These are phyloP conservation scores for Diddensiella caesifluorescens DNA, from an alignment of 805 yeast species.

Conservation along the genomic window DNA sequence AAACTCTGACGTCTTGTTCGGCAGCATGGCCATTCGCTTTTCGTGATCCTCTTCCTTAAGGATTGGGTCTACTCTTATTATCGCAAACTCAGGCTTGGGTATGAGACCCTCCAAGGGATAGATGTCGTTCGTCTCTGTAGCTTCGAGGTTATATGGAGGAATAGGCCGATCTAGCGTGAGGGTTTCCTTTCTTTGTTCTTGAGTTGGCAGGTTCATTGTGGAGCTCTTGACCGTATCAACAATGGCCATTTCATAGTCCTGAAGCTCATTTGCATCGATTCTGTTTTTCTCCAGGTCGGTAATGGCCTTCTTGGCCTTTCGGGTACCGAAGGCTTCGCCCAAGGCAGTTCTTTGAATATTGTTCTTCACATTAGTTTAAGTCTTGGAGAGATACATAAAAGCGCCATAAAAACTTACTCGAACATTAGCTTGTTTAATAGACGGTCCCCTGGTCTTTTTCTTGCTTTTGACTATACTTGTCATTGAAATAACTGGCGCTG, in stretches of 20 bases:
- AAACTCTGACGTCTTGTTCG: constrained; percentile 54
- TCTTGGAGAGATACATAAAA: too few species aligned
- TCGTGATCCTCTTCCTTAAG: constrained; percentile 45
- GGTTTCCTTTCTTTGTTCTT: constrained; percentile 51
- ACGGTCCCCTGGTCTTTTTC: constrained; percentile 55
- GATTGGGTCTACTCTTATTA: constrained; percentile 59
- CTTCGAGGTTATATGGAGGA: constrained; percentile 69
- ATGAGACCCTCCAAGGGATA: constrained; percentile 67
- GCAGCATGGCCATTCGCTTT: constrained; percentile 53
- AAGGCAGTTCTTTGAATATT: constrained; percentile 69
- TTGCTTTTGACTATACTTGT: constrained; percentile 58
- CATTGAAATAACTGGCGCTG: constrained; percentile 58
- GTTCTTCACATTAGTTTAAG: too few species aligned
- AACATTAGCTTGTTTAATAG: constrained; percentile 50
- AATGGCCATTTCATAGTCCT: constrained; percentile 69
- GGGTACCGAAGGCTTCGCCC: constrained; percentile 97
- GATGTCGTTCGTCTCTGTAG: constrained; percentile 77
- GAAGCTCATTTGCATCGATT: constrained; percentile 78
- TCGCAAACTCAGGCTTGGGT: constrained; percentile 57
- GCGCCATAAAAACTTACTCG: constrained; percentile 25
- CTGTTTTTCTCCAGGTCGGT: constrained; percentile 73
- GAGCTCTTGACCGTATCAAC: constrained; percentile 69
- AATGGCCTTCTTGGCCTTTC: constrained; percentile 89
- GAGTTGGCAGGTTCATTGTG: constrained; percentile 70
- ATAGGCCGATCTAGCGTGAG: constrained; percentile 73